Conservation (phyloP, 306 rosid genomes). For the Comarum palustre region DNA sequence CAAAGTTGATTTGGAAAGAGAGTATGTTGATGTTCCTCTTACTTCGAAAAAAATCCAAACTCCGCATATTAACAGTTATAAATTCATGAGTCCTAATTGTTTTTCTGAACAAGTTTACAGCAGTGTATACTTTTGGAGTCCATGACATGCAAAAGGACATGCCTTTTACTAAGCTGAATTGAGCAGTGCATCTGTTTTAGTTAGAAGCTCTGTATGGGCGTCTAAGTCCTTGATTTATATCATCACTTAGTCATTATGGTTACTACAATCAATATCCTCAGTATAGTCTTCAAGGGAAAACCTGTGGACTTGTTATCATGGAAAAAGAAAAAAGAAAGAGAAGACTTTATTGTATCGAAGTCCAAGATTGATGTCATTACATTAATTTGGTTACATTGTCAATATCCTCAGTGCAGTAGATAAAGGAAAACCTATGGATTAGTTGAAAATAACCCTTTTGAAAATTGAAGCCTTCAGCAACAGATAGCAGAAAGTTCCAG, state of each 20-base stretch:
- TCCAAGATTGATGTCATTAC: neutral
- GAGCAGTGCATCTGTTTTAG: neutral
- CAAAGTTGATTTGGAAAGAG: conserved; percentile 44
- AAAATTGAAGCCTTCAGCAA: neutral
- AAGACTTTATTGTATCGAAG: neutral
- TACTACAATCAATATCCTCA: neutral
- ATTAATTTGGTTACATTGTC: neutral
- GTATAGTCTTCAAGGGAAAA: neutral
- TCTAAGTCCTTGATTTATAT: neutral
- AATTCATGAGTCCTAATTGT: conserved; percentile 19
- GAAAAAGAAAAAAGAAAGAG: neutral
- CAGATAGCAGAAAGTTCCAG: neutral
- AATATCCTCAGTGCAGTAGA: neutral
- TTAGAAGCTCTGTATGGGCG: neutral
- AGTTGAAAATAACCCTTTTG: neutral
- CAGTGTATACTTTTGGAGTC: neutral
- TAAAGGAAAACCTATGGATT: neutral
- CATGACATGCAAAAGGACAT: neutral
- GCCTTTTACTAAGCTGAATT: neutral
- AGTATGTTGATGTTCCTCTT: conserved; percentile 50
- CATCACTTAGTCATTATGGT: neutral
- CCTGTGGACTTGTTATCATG: neutral
- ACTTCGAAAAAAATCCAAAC: conserved; percentile 36
- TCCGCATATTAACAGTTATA: conserved; percentile 67
- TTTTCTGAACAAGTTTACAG: neutral